Evolutionary conservation across 768 basidiomycete genomes (phyloP), one percentile per base, ranked within the genome.

Genomic region (Tephrocybe sp.): DNA sequence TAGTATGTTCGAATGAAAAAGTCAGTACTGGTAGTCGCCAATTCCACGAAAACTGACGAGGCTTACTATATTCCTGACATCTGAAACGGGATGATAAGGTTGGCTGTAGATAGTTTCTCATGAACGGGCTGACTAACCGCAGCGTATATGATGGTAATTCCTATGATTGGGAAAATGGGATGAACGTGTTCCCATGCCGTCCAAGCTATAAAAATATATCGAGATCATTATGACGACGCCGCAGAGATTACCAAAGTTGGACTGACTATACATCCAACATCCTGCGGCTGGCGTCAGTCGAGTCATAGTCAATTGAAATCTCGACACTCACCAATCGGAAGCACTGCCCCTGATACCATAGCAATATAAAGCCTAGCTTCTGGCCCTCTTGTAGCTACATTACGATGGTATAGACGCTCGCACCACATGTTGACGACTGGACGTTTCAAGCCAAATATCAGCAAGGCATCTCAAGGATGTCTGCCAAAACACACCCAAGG

Each of bases 231-330:
- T 11, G 19, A 16, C 25, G 5, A 4, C 11, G 15, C 8, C 18
- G 25, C 13, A 16, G 18, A 8, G 8, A n/a, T n/a, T n/a, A n/a
- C n/a, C 3, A 30, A n/a, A 12, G 3, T 16, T 10, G 11, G 2
- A 44, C 42, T 44, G 16, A 44, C 42, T 44, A 30, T 44, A 44
- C 42, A 44, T 44, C 42, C 42, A 44, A 19, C 42, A 44, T 25
- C 42, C 42, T 44, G 25, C 15, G 12, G 25, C 11, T 7, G 13
- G 21, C 19, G 4, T 42, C 41, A 44, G 30, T 12, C 18, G 8
- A 18, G 25, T 6, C 25, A 30, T 7, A 19, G 21, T 38, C 23
- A 42, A 13, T 25, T 15, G 21, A 25, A 12, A 25, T 24, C 7
- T 3, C 13, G 11, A 3, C 19, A 42, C 41, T 15, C 29, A 44